Percentiles rank a stretch among this genome's conserved stretches.
phyloP scores from a whole-genome alignment of 768 basidiomycete species.

The Kondoa subrosea region DNA sequence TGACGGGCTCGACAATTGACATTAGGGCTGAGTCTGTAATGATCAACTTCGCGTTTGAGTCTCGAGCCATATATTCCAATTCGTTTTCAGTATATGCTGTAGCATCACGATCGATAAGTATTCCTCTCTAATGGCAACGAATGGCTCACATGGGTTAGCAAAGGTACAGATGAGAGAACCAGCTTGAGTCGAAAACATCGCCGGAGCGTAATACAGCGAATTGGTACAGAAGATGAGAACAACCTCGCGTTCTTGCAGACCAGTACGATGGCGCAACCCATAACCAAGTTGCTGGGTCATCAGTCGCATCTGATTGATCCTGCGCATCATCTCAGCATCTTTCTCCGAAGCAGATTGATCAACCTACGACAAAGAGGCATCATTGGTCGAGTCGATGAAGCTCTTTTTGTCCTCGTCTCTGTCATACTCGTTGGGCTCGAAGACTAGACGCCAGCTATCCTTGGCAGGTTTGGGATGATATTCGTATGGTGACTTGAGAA shows the following conservation, averaged over 20 bases:
- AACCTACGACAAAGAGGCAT: not conserved
- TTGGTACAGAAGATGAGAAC: conserved; percentile 25
- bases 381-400: not conserved
- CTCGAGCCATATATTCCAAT: conserved; percentile 30
- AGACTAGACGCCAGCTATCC: not conserved
- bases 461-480: not conserved
- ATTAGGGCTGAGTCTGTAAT: not conserved
- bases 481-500: not conserved
- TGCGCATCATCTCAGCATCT: not conserved
- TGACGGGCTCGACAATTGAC: not conserved
- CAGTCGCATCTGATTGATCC: not conserved
- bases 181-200: conserved; percentile 18
- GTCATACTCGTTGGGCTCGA: not conserved
- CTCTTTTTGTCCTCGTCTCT: not conserved
- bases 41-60: conserved; percentile 5
- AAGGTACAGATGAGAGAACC: conserved; percentile 24
- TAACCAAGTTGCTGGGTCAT: conserved; percentile 14
- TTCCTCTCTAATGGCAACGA: conserved; percentile 55
- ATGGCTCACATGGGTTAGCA: conserved; percentile 44
- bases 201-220: conserved; percentile 20
- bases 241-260: conserved; percentile 13
- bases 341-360: not conserved
- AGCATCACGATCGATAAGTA: conserved; percentile 24
- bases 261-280: conserved; percentile 10
- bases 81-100: conserved; percentile 46